A percentile compares a stretch with the other conserved stretches of the same genome.
These are phyloP conservation scores for Diplodia corticola DNA, from an alignment of 2,329 filamentous ascomycete species.

Conservation along the genomic window DNA sequence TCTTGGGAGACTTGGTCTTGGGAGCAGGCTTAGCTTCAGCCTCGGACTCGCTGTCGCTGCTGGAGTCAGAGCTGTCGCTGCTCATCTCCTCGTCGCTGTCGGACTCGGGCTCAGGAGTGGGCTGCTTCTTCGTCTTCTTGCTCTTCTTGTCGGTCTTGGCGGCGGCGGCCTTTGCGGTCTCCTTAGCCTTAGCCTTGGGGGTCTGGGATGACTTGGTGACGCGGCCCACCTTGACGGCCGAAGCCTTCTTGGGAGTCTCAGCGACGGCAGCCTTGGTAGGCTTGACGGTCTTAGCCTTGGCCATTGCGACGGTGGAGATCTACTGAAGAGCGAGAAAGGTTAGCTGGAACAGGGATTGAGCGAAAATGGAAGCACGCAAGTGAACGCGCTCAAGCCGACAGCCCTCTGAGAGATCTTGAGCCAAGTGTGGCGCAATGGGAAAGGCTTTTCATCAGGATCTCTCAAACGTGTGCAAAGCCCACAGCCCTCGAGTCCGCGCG, in stretches of 20 bases:
- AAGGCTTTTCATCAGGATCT: constrained; percentile 29
- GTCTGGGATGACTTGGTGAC: constrained; percentile 68
- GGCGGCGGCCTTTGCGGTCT: constrained; percentile 58
- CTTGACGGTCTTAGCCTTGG: constrained; percentile 36
- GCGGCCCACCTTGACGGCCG: constrained; percentile 64
- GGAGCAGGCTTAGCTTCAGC: constrained; percentile 27
- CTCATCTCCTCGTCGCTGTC: constrained; percentile 39
- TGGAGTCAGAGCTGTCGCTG: constrained; percentile 33
- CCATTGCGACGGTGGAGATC: constrained; percentile 32
- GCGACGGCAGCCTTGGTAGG: constrained; percentile 56
- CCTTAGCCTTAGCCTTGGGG: constrained; percentile 67
- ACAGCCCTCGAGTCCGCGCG: constrained; percentile 47
- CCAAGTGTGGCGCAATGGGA: constrained; percentile 19
- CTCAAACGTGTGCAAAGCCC: constrained; percentile 46
- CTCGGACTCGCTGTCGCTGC: constrained; percentile 40
- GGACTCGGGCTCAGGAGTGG: constrained; percentile 46
- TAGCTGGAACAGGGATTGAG: neutral
- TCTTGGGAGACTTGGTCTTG: constrained; percentile 29
- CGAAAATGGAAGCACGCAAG: constrained; percentile 16
- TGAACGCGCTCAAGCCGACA: constrained; percentile 26
- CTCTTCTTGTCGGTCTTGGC: constrained; percentile 45
- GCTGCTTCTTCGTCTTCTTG: constrained; percentile 53
- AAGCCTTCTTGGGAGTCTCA: constrained; percentile 51
- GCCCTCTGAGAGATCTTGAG: constrained; percentile 14
- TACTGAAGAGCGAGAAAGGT: constrained; percentile 21